Base-by-base conservation (phyloP, 129 eudicot genomes). In the Heracleum sosnowskyi region DNA sequence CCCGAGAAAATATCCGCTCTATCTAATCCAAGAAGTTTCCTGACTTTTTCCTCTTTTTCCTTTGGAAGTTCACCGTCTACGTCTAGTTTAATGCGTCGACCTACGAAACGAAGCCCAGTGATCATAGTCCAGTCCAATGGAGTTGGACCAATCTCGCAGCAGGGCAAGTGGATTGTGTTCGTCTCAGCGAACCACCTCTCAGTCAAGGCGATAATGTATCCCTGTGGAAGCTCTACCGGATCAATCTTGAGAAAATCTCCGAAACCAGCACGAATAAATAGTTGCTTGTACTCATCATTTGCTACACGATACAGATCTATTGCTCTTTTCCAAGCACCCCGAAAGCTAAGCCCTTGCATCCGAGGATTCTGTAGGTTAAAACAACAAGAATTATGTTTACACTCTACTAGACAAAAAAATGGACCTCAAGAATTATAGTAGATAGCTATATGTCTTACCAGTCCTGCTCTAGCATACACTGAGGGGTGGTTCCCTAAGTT, bases 181-280 rank as follows among this genome's bases (percentile, higher is more conserved):
- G 77, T 74, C 62, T 74, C 77, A 13, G 40, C n/a, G 20, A 74
- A 74, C 77, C 77, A 74, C 60, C 77, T 74, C 77, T 74, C 77
- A 26, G 31, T 74, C 62, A 74, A 74, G 35, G 77, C 77, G n/a
- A 74, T 35, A 28, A 44, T 26, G 39, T 74, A 74, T 74, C 60
- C 77, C 34, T 41, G 77, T 74, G 77, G 77, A 74, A 74, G 60
- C 26, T 74, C 60, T 34, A 45, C 29, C 7, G 77, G 39, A 17
- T 45, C 62, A 44, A 74, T 74, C 26, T 44, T 45, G 40, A 74
- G 62, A 74, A 74, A 74, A 42, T 74, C 77, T 42, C 39, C 63
- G 29, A 74, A 74, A 10, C 77, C 77, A 5, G 77, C 77, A 4
- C 26, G 26, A 26, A 13, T 16, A 74, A 74, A 74, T 11, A 74